A percentile compares a stretch with the other conserved stretches of the same genome.
phyloP scores from a whole-genome alignment of 495 filamentous ascomycete genomes.

The Lepraria neglecta region DNA sequence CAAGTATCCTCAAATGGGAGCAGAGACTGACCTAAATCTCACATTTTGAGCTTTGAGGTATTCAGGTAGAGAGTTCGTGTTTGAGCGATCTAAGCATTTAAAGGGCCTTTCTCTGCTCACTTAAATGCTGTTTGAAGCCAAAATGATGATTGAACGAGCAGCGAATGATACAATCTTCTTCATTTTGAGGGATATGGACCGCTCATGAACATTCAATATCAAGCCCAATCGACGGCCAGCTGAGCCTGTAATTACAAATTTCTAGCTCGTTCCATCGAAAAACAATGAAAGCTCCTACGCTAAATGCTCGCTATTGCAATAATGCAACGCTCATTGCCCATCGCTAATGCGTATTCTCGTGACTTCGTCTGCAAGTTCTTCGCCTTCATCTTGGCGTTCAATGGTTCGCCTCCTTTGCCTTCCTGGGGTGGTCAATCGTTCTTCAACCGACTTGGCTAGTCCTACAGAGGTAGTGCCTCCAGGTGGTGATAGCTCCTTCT shows the following conservation, averaged over 20 bases:
- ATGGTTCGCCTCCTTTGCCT: constrained; percentile 9
- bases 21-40: no score
- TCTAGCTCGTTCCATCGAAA: no score
- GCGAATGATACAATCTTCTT: no score
- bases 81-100: no score
- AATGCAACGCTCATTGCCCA: constrained; percentile 11
- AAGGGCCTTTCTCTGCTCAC: no score
- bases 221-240: background rate
- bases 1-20: no score
- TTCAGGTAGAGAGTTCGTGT: no score
- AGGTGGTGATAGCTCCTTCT: background rate
- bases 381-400: background rate
- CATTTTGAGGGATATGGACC: no score
- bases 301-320: background rate
- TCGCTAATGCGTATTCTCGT: constrained; percentile 14
- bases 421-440: constrained; percentile 20
- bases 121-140: no score
- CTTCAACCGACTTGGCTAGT: constrained; percentile 23
- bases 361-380: constrained; percentile 17
- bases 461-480: constrained; percentile 24
- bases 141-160: no score
- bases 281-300: background rate
- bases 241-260: no score
- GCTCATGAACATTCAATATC: background rate
- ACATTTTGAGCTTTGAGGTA: no score